Evolutionary conservation across 2,329 filamentous ascomycete genomes (phyloP).

Genomic region (Neonectria magnoliae): DNA sequence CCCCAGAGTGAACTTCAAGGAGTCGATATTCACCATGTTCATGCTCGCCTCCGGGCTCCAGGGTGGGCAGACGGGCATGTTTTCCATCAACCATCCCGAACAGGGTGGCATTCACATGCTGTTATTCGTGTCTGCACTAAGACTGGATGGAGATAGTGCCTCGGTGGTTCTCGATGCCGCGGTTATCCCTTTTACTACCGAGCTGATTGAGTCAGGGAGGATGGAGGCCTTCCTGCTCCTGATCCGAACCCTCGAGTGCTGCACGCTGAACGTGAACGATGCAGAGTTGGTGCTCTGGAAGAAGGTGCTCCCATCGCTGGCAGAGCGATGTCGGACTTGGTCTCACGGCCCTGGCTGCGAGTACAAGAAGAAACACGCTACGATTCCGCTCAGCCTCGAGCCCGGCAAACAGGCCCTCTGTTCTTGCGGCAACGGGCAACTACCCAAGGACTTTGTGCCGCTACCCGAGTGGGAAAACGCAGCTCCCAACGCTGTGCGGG

Average conservation of each 20-base stretch:
- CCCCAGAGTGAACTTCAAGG: conserved; percentile 57
- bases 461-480: conserved; percentile 57
- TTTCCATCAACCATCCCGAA: conserved; percentile 51
- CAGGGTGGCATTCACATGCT: conserved; percentile 53
- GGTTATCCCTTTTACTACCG: conserved; percentile 54
- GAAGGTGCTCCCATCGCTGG: conserved; percentile 53
- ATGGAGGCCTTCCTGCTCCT: conserved; percentile 53
- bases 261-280: conserved; percentile 57
- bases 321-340: conserved; percentile 62
- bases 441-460: conserved; percentile 52
- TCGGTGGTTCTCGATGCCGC: conserved; percentile 59
- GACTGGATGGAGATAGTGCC: conserved; percentile 54
- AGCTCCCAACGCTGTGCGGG: conserved; percentile 58
- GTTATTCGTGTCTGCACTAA: conserved; percentile 54
- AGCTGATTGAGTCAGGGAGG: conserved; percentile 44
- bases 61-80: conserved; percentile 56
- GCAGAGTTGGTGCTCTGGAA: conserved; percentile 68
- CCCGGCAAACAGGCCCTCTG: conserved; percentile 53
- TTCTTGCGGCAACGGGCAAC: conserved; percentile 55
- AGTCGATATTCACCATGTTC: conserved; percentile 59
- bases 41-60: conserved; percentile 58
- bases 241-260: conserved; percentile 49
- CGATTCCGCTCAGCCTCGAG: conserved; percentile 52
- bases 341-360: conserved; percentile 54
- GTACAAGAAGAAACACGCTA: conserved; percentile 50